Percentiles rank a stretch among this genome's conserved stretches.
Conservation (phyloP, 1,284 basidiomycete genomes). For the Moesziomyces sp. region DNA sequence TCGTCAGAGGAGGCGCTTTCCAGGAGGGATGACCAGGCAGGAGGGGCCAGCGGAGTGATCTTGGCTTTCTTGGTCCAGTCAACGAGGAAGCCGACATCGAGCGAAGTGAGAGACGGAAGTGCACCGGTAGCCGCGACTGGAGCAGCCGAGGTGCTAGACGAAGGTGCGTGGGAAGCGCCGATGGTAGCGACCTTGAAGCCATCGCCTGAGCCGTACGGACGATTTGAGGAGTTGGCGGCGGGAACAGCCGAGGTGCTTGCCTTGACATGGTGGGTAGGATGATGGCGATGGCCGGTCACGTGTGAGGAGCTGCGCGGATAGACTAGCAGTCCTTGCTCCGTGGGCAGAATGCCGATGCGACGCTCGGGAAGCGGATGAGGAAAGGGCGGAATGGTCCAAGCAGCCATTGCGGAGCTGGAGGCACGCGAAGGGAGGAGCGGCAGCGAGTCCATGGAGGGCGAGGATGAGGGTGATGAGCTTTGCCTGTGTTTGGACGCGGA, state of each 20-base stretch:
- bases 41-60: constrained; percentile 21
- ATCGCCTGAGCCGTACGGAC: constrained; percentile 34
- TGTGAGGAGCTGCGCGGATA: constrained; percentile 31
- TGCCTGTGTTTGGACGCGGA: constrained; percentile 9
- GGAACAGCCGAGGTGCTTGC: constrained; percentile 14
- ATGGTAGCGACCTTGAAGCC: constrained; percentile 42
- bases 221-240: constrained; percentile 1
- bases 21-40: constrained; percentile 17
- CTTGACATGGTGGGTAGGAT: constrained; percentile 16
- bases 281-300: background rate
- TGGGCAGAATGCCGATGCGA: constrained; percentile 37
- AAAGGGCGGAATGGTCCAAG: constrained; percentile 51
- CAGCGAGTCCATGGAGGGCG: constrained; percentile 11
- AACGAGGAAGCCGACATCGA: constrained; percentile 39
- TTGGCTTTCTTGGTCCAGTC: constrained; percentile 42
- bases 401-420: constrained; percentile 32
- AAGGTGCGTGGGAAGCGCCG: constrained; percentile 15
- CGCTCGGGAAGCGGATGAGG: constrained; percentile 51
- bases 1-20: constrained; percentile 13
- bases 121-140: constrained; percentile 7
- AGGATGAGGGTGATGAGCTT: constrained; percentile 10
- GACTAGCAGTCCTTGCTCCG: constrained; percentile 40
- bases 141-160: constrained; percentile 8
- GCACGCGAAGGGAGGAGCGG: constrained; percentile 17
- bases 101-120: constrained; percentile 18